Conservation (phyloP, 2,329 filamentous ascomycete species). For the Pestalotiopsis sp. region DNA sequence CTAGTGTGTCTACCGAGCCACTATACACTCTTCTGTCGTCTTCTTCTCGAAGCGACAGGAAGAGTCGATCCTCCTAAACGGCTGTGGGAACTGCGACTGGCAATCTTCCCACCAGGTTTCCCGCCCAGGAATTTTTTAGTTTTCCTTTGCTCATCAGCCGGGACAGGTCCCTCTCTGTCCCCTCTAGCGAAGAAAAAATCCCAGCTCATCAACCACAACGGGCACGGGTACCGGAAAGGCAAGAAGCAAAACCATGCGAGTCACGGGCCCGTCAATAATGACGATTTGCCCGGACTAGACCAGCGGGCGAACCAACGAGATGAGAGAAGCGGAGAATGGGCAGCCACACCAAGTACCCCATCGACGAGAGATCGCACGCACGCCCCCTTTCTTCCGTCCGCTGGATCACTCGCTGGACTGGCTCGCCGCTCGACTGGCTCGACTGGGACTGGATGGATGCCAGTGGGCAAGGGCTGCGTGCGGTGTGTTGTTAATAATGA, state of each 20-base stretch:
- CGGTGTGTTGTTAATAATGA: constrained; percentile 31
- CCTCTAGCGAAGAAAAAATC: background rate
- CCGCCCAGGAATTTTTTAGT: background rate
- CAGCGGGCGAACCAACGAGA: constrained; percentile 25
- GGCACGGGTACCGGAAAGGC: constrained; percentile 15
- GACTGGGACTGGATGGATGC: background rate
- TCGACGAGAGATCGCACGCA: constrained; percentile 29
- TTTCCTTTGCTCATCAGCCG: background rate
- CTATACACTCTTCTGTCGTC: background rate
- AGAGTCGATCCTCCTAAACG: background rate
- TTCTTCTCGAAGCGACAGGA: constrained; percentile 6
- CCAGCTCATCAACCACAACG: constrained; percentile 7
- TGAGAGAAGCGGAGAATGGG: constrained; percentile 31
- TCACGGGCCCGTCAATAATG: constrained; percentile 35
- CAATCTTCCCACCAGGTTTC: background rate
- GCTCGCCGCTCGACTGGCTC: background rate
- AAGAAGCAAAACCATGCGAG: constrained; percentile 33
- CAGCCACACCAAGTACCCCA: constrained; percentile 22
- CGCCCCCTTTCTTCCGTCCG: constrained; percentile 26
- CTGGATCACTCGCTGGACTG: background rate
- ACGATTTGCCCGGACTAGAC: constrained; percentile 33
- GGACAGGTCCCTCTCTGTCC: background rate
- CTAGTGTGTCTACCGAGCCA: background rate
- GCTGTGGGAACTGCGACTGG: background rate
- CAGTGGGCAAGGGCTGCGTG: background rate